phyloP scores from a whole-genome alignment of 306 rosid species.

The Corylus heterophylla region DNA sequence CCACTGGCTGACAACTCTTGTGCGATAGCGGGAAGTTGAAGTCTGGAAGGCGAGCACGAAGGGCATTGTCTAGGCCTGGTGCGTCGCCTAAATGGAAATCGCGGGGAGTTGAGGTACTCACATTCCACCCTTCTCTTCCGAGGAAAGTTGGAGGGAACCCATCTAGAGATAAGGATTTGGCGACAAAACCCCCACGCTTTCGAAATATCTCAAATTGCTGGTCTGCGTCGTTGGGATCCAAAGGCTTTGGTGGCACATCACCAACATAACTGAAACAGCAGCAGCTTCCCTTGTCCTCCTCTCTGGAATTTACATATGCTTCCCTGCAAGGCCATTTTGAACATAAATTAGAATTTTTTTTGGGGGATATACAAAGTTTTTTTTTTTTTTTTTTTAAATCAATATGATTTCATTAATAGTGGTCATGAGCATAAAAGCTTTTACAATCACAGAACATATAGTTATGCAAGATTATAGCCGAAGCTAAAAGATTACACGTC shows the following conservation, averaged over 20 bases:
- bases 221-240: constrained; percentile 32
- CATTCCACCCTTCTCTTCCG: constrained; percentile 46
- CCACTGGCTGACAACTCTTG: constrained; percentile 29
- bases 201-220: constrained; percentile 50
- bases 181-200: constrained; percentile 41
- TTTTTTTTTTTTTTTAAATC: too few species aligned
- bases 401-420: too few species aligned
- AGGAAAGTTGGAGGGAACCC: constrained; percentile 58
- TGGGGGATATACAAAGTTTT: too few species aligned
- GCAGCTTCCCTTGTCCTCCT: constrained; percentile 45
- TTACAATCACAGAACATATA: too few species aligned
- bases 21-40: constrained; percentile 29
- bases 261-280: constrained; percentile 37
- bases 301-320: constrained; percentile 43
- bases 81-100: constrained; percentile 47
- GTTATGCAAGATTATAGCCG: too few species aligned
- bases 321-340: constrained; percentile 36
- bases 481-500: too few species aligned
- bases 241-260: constrained; percentile 29
- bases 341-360: not conserved
- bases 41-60: constrained; percentile 41
- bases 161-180: constrained; percentile 45
- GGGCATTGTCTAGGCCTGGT: constrained; percentile 40
- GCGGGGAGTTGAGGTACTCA: constrained; percentile 25
- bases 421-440: too few species aligned